phyloP scores from a whole-genome alignment of 305 asterid genomes.

The Petunia hybrid region DNA sequence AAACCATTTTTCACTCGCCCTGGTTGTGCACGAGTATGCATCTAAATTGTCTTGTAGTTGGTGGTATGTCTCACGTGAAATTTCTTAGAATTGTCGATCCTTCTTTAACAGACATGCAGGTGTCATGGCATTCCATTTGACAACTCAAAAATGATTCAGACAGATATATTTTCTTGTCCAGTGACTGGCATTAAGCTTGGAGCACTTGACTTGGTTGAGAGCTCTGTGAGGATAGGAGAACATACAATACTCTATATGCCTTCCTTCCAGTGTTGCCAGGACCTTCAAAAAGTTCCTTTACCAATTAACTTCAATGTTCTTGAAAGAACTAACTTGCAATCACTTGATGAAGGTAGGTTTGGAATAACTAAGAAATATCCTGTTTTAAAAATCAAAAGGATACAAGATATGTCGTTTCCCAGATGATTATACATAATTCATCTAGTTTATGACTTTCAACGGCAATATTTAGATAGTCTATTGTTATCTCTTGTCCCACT shows the following conservation, averaged over 20 bases:
- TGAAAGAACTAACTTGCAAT: constrained; percentile 74
- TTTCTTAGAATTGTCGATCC: constrained; percentile 31
- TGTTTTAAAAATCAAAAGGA: background rate
- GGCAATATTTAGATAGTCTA: background rate
- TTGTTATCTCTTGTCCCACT: constrained; percentile 17
- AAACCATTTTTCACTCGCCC: background rate
- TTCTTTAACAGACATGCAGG: constrained; percentile 76
- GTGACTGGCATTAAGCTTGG: constrained; percentile 61
- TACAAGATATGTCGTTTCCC: constrained; percentile 8
- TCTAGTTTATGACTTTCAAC: constrained; percentile 5
- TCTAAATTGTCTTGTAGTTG: constrained; percentile 18
- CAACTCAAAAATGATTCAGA: constrained; percentile 44
- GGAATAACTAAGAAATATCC: background rate
- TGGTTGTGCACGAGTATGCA: constrained; percentile 1
- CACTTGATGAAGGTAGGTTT: constrained; percentile 85
- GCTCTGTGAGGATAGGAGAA: constrained; percentile 77
- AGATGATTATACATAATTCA: background rate
- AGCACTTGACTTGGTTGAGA: constrained; percentile 64
- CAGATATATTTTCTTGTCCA: constrained; percentile 56
- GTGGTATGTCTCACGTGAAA: background rate
- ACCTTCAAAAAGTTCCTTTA: constrained; percentile 60
- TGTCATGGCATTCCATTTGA: constrained; percentile 87
- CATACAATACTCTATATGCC: constrained; percentile 81
- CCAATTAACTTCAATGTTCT: constrained; percentile 73
- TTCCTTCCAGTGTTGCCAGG: constrained; percentile 67